Base-by-base conservation (phyloP, 2,329 filamentous ascomycete genomes). In the Penicillium sp. region DNA sequence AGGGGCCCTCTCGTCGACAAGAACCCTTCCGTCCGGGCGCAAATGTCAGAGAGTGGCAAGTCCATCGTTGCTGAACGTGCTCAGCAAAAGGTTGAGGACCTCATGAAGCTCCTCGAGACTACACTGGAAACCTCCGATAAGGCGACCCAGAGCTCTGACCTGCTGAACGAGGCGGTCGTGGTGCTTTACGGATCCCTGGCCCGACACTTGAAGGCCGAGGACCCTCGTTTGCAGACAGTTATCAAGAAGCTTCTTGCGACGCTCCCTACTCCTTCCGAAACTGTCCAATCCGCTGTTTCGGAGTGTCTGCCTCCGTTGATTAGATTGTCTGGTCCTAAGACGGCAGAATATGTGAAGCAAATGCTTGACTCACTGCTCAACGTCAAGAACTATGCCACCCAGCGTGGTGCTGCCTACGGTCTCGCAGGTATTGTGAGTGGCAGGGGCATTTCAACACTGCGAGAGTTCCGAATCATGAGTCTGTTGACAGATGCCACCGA, bases 111-210 rank as follows among this genome's bases (percentile, higher is more conserved):
- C 12, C 95, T 97, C 64, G 93, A 98, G 69, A 80, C 79, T 23
- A 90, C 89, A 0, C 77, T 98, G n/a, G 90, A 92, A 65, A 84
- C 83, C 2, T 87, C 90, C 2, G 89, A 93, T 67, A 88, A 87
- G 66, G 86, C 84, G 49, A 90, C 86, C 0, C 83, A 91, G 58
- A 82, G 86, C 46, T 85, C 88, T 15, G 95, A 98, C 69, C 82
- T 89, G 52, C 87, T 97, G 55, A 96, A 96, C 60, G 93, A 98
- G 72, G 93, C 95, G 15, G 91, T 98, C 45, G 91, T 98, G 60
- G 93, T 98, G 61, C 86, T 98, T 68, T 98, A 98, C 62, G 93
- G 93, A 66, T 92, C 95, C 44, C 75, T 98, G 32, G 93, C 91
- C 38, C 84, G 88, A 44, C 93, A 98, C 75, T 75, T 98, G 51